Evolutionary conservation across 176 grass and related monocot genomes (phyloP), one percentile per base, ranked within the genome.

Genomic region (Eleusine indica): DNA sequence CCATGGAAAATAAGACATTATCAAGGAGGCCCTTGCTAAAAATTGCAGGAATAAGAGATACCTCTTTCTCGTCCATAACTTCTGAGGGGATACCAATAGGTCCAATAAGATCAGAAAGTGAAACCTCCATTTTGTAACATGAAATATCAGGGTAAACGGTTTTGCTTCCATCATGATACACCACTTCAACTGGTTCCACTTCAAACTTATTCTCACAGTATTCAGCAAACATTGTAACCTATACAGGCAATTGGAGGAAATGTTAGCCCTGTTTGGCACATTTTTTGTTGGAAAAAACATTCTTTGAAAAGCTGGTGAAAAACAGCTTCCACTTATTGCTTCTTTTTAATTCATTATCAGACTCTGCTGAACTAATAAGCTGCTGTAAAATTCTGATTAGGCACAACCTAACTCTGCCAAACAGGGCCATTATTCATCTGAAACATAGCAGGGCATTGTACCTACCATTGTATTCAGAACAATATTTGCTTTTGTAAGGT

Each of bases 401-500:
- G 49, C 49, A 52, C 49, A 15, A 12, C 10, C 12, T 11, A 52
- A 52, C 14, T 52, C 3, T 4, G 3, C 14, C 51, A 53, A 53
- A 53, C 14, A 53, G 51, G 51, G 51, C 51, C 38, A 54, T 40
- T 76, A 78, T 52, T 14, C 30, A 72, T 75, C 18, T 79, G 48
- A 70, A 69, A 65, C 17, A 86, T 42, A 71, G 46, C 46, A 82
- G 40, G 28, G 12, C 32, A 75, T 60, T 54, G 52, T 18, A 53
- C 91, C 69, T 87, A 99, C 96, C 96, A 99, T 87, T 86, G 96
- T 96, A 86, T 94, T 99, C 71, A 99, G 73, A 58, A 99, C 96
- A 92, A 99, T 96, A 25, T 96, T 99, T 85, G 96, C 89, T 84
- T 99, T 99, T 37, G 96, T 99, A 86, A 96, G 88, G 82, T 99